Conservation (phyloP, 805 yeast species). For the Nematodospora valgi region DNA sequence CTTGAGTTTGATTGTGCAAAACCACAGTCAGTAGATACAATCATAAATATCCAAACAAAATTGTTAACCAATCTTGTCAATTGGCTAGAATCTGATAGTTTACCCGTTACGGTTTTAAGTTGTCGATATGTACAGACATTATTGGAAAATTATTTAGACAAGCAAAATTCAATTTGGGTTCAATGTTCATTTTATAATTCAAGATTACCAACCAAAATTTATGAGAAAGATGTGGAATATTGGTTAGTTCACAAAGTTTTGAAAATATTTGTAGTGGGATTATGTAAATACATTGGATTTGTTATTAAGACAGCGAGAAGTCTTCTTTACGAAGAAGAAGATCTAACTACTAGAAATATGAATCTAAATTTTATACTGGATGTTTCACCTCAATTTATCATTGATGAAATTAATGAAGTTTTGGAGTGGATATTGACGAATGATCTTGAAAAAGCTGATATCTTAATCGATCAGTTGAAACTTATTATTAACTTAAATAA, state of each 20-base stretch:
- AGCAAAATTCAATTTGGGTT: neutral
- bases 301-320: conserved; percentile 48
- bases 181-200: conserved; percentile 13
- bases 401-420: conserved; percentile 29
- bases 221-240: conserved; percentile 15
- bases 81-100: conserved; percentile 75
- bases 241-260: conserved; percentile 49
- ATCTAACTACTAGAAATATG: conserved; percentile 62
- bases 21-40: conserved; percentile 36
- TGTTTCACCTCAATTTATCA: conserved; percentile 19
- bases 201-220: conserved; percentile 10
- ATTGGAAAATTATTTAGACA: conserved; percentile 35
- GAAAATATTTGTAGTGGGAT: conserved; percentile 48
- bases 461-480: conserved; percentile 19
- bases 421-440: conserved; percentile 25
- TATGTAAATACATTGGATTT: conserved; percentile 52
- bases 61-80: conserved; percentile 53
- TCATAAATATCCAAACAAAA: conserved; percentile 51
- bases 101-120: conserved; percentile 75
- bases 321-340: conserved; percentile 74
- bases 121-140: conserved; percentile 67
- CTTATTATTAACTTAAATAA: conserved; percentile 26
- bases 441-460: neutral
- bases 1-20: conserved; percentile 41
- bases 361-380: conserved; percentile 37